phyloP scores from a whole-genome alignment of 202 grass and related monocot species.

The Cymbopogon flexuosus region DNA sequence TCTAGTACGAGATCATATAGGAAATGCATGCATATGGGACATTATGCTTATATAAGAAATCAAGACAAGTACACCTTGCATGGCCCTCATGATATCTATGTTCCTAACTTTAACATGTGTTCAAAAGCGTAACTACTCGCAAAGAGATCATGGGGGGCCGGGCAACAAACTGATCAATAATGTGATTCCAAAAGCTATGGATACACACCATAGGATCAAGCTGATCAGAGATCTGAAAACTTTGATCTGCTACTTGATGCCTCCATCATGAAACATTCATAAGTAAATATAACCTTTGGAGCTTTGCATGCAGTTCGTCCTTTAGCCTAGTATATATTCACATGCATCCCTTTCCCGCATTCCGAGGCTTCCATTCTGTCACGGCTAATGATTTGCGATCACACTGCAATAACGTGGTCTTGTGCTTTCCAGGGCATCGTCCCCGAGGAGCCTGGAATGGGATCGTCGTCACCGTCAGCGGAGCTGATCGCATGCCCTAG shows the following conservation, averaged over 20 bases:
- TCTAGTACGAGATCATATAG: not conserved
- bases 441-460: slow-evolving; percentile 56
- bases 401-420: slow-evolving; percentile 27
- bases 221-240: slow-evolving; percentile 35
- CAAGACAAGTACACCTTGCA: slow-evolving; percentile 29
- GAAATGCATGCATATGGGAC: slow-evolving; percentile 18
- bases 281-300: not conserved
- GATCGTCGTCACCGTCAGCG: slow-evolving; percentile 57
- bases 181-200: slow-evolving; percentile 3
- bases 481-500: slow-evolving; percentile 54
- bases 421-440: slow-evolving; percentile 66
- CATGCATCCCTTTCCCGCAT: slow-evolving; percentile 39
- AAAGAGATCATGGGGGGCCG: not conserved
- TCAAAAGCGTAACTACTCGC: slow-evolving; percentile 17
- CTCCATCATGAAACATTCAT: slow-evolving; percentile 32
- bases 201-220: slow-evolving; percentile 25
- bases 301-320: slow-evolving; percentile 9
- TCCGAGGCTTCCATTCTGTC: slow-evolving; percentile 53
- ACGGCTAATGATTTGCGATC: slow-evolving; percentile 44
- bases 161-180: slow-evolving; percentile 5
- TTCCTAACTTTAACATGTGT: slow-evolving; percentile 45
- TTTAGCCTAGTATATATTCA: slow-evolving; percentile 26
- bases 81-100: slow-evolving; percentile 29
- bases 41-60: not conserved
- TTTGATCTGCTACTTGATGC: slow-evolving; percentile 27